Percentiles rank a stretch among this genome's conserved stretches.
These are phyloP conservation scores for Sphaerosporella brunnea DNA, from an alignment of 495 filamentous ascomycete species.

Conservation along the genomic window DNA sequence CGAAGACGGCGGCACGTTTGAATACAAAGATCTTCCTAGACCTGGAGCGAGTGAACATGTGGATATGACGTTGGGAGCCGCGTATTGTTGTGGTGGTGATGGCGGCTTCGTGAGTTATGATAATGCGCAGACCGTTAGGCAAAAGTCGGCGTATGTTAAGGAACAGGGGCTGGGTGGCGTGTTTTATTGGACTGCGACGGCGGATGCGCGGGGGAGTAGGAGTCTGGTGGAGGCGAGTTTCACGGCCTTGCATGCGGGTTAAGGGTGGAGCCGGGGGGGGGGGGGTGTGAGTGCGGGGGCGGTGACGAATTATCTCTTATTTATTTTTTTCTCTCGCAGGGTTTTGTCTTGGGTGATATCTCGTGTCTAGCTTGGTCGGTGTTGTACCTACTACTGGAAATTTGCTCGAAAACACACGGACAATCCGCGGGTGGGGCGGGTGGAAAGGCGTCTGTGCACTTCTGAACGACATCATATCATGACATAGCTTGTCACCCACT, in stretches of 20 bases:
- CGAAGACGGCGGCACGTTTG: conserved; percentile 57
- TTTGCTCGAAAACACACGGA: no score
- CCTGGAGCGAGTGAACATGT: conserved; percentile 49
- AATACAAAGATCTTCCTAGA: conserved; percentile 61
- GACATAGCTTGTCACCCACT: no score
- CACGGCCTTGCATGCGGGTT: conserved; percentile 41
- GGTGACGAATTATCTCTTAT: no score
- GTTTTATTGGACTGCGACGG: conserved; percentile 86
- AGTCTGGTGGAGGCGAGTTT: conserved; percentile 58
- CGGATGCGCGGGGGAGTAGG: conserved; percentile 44
- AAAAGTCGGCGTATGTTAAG: conserved; percentile 68
- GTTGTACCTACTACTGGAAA: no score
- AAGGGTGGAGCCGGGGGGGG: conserved; percentile 1
- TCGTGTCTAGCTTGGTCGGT: no score
- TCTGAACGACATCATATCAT: no score
- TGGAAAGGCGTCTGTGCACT: no score
- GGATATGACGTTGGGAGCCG: conserved; percentile 48
- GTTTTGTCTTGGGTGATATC: no score
- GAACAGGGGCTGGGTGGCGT: conserved; percentile 60
- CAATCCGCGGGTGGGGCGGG: no score
- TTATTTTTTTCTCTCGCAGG: no score
- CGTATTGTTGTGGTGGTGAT: conserved; percentile 62
- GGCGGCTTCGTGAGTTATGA: conserved; percentile 82
- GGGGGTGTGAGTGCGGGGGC: no score
- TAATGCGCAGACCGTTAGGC: conserved; percentile 62